Evolutionary conservation across 2,329 filamentous ascomycete species (phyloP), one percentile per base, ranked within the genome.

Genomic region (Hypoxylon sp.): DNA sequence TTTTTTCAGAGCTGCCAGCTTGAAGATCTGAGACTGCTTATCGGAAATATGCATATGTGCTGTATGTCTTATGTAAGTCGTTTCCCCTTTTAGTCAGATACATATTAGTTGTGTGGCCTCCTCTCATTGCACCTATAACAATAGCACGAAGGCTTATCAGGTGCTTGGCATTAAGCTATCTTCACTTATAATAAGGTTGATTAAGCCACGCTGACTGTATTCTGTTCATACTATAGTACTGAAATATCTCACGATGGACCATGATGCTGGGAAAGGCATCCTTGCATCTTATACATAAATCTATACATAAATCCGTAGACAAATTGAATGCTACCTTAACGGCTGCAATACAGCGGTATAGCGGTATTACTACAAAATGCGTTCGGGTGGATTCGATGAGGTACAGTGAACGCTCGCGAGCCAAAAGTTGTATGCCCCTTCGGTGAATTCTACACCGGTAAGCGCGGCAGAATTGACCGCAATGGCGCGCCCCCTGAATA

Each of bases 21-120:
- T 68, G 56, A 70, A 70, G 72, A 74, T 74, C 70, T 72, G 51
- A 72, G 69, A 65, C 68, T 70, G 68, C 67, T 51, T 65, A 67
- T 74, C 73, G 73, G 73, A 70, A 73, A 53, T 72, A 71, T 69
- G 73, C 73, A 74, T 70, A 65, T 11, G 37, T 41, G 37, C 63
- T 73, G 73, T 69, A 74, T 74, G 73, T 74, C 73, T 74, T 69
- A 59, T 63, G 55, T 60, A 23, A 69, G 62, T 61, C 16, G 67
- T 70, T 74, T 52, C 73, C 68, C 27, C 59, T 73, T 74, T 73
- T 59, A 68, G 72, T 55, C 58, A 59, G 58, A 59, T 67, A 68
- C 61, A 61, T 68, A 39, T 46, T 54, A 62, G 47, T 58, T 52
- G 25, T 6, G 25, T 3, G 6, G 25, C 25, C 25, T 27, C 25